Conservation (phyloP, 2,329 filamentous ascomycete species). For the Rhynchosporium graminicola region DNA sequence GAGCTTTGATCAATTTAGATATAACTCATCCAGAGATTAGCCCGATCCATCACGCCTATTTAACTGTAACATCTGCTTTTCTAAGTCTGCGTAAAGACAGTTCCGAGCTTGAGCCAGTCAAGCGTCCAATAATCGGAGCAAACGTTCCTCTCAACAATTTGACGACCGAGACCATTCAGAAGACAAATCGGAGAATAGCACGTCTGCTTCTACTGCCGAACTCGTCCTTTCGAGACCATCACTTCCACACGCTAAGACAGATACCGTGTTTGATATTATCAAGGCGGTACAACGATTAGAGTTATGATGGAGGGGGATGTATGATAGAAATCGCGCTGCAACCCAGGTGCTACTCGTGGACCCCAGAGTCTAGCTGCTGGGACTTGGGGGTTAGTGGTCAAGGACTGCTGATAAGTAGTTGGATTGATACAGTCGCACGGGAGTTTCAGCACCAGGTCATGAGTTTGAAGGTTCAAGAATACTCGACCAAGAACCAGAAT, state of each 20-base stretch:
- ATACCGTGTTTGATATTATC: background rate
- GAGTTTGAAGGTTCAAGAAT: background rate
- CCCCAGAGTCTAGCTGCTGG: background rate
- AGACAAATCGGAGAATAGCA: background rate
- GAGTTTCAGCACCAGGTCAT: background rate
- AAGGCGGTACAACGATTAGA: background rate
- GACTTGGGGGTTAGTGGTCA: background rate
- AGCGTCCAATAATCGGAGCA: too few species aligned
- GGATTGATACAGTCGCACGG: background rate
- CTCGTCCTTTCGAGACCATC: background rate
- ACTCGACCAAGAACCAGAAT: background rate
- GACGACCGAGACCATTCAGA: background rate
- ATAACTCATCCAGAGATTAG: too few species aligned
- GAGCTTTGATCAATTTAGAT: too few species aligned
- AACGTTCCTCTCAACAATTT: background rate
- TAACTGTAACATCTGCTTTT: too few species aligned
- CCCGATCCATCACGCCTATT: too few species aligned
- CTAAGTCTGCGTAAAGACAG: background rate
- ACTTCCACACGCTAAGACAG: conserved; percentile 9
- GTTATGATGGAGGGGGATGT: conserved; percentile 12
- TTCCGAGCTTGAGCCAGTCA: background rate
- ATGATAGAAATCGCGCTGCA: conserved; percentile 12
- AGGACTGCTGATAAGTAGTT: background rate
- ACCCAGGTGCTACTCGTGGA: background rate
- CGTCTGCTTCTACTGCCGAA: background rate